Conservation (phyloP, 176 grass and related monocot genomes). For the Coix lacrymajobi region DNA sequence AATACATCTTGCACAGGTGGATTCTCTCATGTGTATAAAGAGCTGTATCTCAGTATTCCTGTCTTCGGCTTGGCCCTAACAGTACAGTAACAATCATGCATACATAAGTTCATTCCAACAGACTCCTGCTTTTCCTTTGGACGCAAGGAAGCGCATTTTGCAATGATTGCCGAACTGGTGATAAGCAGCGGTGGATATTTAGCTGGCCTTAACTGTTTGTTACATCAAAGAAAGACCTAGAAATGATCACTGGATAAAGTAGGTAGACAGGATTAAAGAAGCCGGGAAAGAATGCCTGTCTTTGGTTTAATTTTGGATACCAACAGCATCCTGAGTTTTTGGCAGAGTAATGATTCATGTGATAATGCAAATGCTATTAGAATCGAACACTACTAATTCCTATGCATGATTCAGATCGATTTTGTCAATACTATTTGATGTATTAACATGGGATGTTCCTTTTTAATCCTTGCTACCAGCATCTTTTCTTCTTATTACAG, state of each 20-base stretch:
- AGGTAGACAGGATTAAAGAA: slow-evolving; percentile 1
- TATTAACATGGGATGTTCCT: not conserved
- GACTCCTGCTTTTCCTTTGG: not conserved
- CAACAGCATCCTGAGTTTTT: slow-evolving; percentile 15
- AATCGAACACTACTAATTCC: not conserved
- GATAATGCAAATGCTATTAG: slow-evolving; percentile 10
- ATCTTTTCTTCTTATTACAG: not conserved
- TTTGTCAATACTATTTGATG: slow-evolving; percentile 29
- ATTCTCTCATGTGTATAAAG: slow-evolving; percentile 26
- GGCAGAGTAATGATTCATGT: not conserved
- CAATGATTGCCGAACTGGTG: not conserved
- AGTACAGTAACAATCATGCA: slow-evolving; percentile 13
- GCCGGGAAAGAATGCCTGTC: not conserved
- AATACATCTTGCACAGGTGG: slow-evolving; percentile 36
- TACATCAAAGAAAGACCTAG: slow-evolving; percentile 12
- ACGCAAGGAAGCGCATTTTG: not conserved
- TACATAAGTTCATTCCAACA: slow-evolving; percentile 24
- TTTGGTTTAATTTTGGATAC: not conserved
- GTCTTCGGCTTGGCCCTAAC: slow-evolving; percentile 21
- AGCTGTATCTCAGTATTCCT: slow-evolving; percentile 20
- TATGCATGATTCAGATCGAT: not conserved
- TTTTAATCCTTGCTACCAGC: not conserved
- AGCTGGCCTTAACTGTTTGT: not conserved
- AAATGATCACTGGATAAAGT: not conserved
- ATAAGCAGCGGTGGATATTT: not conserved